Evolutionary conservation across 73 alveolate genomes (phyloP), one percentile per base, ranked within the genome.

Genomic region (Symbiodinium natans): DNA sequence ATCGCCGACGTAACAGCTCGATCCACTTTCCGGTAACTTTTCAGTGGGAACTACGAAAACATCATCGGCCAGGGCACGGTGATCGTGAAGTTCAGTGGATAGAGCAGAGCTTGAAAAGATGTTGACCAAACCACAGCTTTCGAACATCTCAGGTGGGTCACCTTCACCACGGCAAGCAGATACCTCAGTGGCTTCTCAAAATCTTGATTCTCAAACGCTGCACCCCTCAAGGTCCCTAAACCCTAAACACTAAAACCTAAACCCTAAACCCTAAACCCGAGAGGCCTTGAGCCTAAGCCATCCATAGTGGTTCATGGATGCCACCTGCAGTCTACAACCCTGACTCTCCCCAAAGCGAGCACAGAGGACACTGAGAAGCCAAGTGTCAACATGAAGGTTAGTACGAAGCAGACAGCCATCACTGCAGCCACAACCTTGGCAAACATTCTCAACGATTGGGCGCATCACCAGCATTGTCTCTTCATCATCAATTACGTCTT

Each of bases 111-210:
- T 85, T 71, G 97, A 39, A 90, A 71, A 21, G 97, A 90, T 25
- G 97, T 90, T 39, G 77, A 59, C 97, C 97, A 90, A 15, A 90
- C 88, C 42, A 90, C 97, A n/a, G 40, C 80, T 33, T 82, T 41
- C 38, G 87, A 38, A 33, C 97, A 90, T 90, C 97, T 40, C 97
- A 90, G 42, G 52, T 85, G 39, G 59, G 97, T 90, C 89, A 90
- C 97, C 46, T 90, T 84, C 88, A 90, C 97, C 97, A 90, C 97
- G 9, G 97, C 97, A 52, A 90, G 33, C 36, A 90, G 80, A 73
- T 90, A 90, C 97, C 92, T 83, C 85, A 83, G 92, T 82, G 41
- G n/a, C n/a, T n/a, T n/a, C n/a, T n/a, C n/a, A 68, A 39, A 40
- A 3, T 13, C 25, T 27, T 34, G 23, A 13, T 21, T 34, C 17